phyloP scores from a whole-genome alignment of 2,329 filamentous ascomycete genomes.

The Diaporthe citrichinensis region DNA sequence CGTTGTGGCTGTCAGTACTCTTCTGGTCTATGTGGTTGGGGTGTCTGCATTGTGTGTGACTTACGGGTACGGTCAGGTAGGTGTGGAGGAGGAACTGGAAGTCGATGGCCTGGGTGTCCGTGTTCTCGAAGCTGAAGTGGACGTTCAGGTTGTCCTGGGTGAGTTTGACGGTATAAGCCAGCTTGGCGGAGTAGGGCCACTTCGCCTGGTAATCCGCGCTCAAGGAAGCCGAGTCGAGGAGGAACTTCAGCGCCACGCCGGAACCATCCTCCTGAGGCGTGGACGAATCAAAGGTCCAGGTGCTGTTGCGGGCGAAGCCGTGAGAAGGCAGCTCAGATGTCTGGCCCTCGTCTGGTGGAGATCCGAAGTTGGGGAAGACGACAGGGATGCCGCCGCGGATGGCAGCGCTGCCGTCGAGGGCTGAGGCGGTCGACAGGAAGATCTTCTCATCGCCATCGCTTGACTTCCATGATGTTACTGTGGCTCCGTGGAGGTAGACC shows the following conservation, averaged over 20 bases:
- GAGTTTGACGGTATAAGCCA: slow-evolving; percentile 26
- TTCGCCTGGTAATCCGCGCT: slow-evolving; percentile 16
- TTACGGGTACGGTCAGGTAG: slow-evolving; percentile 34
- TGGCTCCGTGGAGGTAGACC: slow-evolving; percentile 33
- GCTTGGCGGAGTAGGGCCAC: slow-evolving; percentile 23
- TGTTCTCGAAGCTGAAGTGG: slow-evolving; percentile 32
- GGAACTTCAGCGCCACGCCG: not conserved
- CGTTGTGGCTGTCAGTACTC: not conserved
- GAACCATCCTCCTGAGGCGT: slow-evolving; percentile 11
- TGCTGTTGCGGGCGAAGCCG: slow-evolving; percentile 35
- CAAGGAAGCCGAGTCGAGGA: slow-evolving; percentile 9
- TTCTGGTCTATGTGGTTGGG: not conserved
- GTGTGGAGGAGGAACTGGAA: slow-evolving; percentile 35
- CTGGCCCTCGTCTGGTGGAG: slow-evolving; percentile 27
- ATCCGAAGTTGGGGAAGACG: slow-evolving; percentile 31
- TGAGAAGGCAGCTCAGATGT: slow-evolving; percentile 27
- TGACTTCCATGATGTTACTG: slow-evolving; percentile 34
- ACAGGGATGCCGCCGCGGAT: slow-evolving; percentile 35
- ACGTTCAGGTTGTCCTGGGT: slow-evolving; percentile 32
- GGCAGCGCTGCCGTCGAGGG: slow-evolving; percentile 31
- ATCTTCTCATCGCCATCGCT: slow-evolving; percentile 36
- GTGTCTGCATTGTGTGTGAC: not conserved
- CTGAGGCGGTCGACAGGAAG: slow-evolving; percentile 30
- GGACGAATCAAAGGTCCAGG: slow-evolving; percentile 22
- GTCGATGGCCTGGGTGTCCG: slow-evolving; percentile 13